phyloP scores from a whole-genome alignment of 805 yeast genomes.

The Pachysolen tannophilus region DNA sequence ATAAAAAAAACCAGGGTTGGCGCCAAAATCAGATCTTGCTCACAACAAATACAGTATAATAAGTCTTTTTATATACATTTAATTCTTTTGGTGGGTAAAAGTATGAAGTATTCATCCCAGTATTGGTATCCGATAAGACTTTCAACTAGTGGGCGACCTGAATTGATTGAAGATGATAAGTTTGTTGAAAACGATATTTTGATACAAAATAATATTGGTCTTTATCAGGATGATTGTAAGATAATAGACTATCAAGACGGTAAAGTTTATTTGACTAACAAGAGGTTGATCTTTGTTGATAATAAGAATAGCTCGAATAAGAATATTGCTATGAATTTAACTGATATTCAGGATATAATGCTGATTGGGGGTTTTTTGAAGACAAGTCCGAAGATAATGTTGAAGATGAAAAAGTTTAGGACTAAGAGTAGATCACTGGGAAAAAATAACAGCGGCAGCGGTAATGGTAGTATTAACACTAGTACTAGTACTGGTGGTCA shows the following conservation, averaged over 20 bases:
- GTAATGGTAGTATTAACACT: neutral
- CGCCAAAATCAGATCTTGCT: too few species aligned
- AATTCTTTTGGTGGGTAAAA: too few species aligned
- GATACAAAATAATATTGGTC: constrained; percentile 53
- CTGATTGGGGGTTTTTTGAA: constrained; percentile 51
- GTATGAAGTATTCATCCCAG: too few species aligned
- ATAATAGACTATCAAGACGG: constrained; percentile 63
- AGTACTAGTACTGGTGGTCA: constrained; percentile 1
- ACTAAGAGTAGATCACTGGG: constrained; percentile 6
- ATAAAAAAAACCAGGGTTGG: too few species aligned
- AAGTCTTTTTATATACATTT: too few species aligned
- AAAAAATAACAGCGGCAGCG: neutral
- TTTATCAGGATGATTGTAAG: constrained; percentile 72
- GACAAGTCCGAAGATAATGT: constrained; percentile 68
- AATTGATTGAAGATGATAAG: constrained; percentile 5
- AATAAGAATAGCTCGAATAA: constrained; percentile 18
- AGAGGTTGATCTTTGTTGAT: constrained; percentile 68
- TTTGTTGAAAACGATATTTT: constrained; percentile 40
- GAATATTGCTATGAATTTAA: constrained; percentile 12
- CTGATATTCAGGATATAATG: constrained; percentile 14
- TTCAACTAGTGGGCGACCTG: constrained; percentile 25
- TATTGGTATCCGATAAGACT: constrained; percentile 17
- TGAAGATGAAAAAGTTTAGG: constrained; percentile 12
- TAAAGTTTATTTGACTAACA: constrained; percentile 66
- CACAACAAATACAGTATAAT: too few species aligned